Evolutionary conservation across 371 early-diverging fungal species (phyloP).

Genomic region (Phascolomyces articulosus): DNA sequence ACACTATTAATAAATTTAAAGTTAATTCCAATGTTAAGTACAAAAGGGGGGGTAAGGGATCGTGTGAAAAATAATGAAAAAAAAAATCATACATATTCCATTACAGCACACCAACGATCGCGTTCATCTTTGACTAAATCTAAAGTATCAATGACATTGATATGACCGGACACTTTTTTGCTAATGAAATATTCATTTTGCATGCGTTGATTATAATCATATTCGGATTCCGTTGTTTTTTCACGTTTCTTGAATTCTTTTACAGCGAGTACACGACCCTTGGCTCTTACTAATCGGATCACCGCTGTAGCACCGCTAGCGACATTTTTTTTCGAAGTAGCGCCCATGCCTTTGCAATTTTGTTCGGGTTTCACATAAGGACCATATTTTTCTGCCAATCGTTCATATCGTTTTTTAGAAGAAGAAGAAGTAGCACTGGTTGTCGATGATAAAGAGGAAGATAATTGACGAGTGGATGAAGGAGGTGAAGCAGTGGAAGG

Average conservation of each 20-base stretch:
- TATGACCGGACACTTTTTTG: conserved; percentile 62
- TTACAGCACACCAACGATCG: conserved; percentile 62
- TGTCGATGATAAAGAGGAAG: no score
- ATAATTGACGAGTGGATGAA: no score
- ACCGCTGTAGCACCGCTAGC: conserved; percentile 56
- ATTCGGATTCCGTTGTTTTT: conserved; percentile 59
- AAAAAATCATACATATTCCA: conserved; percentile 75
- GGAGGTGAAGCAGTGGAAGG: background rate
- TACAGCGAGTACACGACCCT: conserved; percentile 29
- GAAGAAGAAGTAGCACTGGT: no score
- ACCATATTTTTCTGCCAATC: conserved; percentile 39
- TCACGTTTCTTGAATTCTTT: conserved; percentile 67
- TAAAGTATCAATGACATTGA: conserved; percentile 70
- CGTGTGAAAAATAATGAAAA: no score
- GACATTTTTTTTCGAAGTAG: conserved; percentile 42
- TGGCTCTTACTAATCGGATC: conserved; percentile 69
- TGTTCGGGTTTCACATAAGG: conserved; percentile 34
- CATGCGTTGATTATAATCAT: conserved; percentile 68
- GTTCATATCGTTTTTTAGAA: background rate
- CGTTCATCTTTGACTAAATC: conserved; percentile 68
- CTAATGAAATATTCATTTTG: conserved; percentile 78
- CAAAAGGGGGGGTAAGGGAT: no score
- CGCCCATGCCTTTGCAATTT: conserved; percentile 35
- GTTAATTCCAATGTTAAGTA: no score
- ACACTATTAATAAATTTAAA: conserved; percentile 45